phyloP scores from a whole-genome alignment of 2,329 filamentous ascomycete genomes.

The Exophiala lecanii-corni region DNA sequence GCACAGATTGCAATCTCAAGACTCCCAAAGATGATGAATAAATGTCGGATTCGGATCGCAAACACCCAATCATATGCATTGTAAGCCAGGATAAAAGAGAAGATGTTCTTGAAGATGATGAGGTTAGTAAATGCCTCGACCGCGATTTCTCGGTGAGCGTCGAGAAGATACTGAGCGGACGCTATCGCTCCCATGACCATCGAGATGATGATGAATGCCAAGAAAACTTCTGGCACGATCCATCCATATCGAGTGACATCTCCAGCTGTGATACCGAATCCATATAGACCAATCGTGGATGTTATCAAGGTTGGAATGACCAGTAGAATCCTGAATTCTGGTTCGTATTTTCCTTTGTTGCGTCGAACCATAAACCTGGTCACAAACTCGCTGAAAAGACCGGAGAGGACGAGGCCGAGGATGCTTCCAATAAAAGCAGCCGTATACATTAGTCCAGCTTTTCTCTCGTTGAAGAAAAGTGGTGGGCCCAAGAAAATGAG shows the following conservation, averaged over 20 bases:
- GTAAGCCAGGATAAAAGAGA: slow-evolving; percentile 80
- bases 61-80: slow-evolving; percentile 81
- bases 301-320: slow-evolving; percentile 77
- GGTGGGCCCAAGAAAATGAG: slow-evolving; percentile 76
- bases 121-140: slow-evolving; percentile 87
- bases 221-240: slow-evolving; percentile 73
- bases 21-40: slow-evolving; percentile 67
- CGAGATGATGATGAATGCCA: slow-evolving; percentile 75
- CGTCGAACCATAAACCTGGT: slow-evolving; percentile 64
- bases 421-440: slow-evolving; percentile 81
- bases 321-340: slow-evolving; percentile 81
- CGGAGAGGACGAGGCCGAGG: slow-evolving; percentile 70
- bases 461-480: slow-evolving; percentile 73
- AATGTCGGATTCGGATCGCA: slow-evolving; percentile 48
- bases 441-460: slow-evolving; percentile 82
- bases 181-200: slow-evolving; percentile 91
- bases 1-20: slow-evolving; percentile 75
- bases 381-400: slow-evolving; percentile 67
- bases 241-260: slow-evolving; percentile 62
- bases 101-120: slow-evolving; percentile 92
- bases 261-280: slow-evolving; percentile 71
- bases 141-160: slow-evolving; percentile 84
- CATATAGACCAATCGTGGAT: slow-evolving; percentile 73
- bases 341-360: slow-evolving; percentile 82
- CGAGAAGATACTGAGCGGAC: slow-evolving; percentile 81